Conservation (phyloP, 257 asterid genomes). For the Marsdenia floribunda region DNA sequence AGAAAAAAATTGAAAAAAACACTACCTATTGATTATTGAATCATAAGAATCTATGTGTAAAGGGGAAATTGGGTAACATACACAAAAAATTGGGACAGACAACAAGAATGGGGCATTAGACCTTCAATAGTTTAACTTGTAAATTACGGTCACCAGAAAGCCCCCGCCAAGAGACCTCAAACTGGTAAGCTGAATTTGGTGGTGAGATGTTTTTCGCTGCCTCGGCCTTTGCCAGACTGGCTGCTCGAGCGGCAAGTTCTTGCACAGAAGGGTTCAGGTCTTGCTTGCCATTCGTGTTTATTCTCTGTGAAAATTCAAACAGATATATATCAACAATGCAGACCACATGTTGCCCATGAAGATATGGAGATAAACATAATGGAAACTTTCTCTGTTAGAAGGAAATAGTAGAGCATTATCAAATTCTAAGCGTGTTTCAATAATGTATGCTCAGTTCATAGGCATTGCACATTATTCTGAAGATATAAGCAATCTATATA, state of each 20-base stretch:
- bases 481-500: neutral
- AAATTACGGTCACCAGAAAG: conserved; percentile 64
- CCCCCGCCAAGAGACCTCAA: conserved; percentile 91
- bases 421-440: neutral
- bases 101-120: conserved; percentile 20
- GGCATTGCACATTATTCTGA: neutral
- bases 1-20: neutral
- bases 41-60: neutral
- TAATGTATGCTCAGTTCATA: neutral
- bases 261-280: conserved; percentile 61
- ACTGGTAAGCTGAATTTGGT: conserved; percentile 86
- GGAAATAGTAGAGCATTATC: neutral
- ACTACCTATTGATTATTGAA: neutral
- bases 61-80: conserved; percentile 6
- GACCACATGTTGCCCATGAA: neutral
- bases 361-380: neutral
- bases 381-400: neutral
- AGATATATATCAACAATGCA: neutral
- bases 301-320: conserved; percentile 35
- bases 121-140: conserved; percentile 83
- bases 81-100: conserved; percentile 3
- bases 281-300: conserved; percentile 38
- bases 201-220: conserved; percentile 81
- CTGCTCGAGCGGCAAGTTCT: conserved; percentile 91
- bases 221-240: conserved; percentile 69